Base-by-base conservation (phyloP, 2,329 filamentous ascomycete genomes). In the Dactylellina parvicollis region DNA sequence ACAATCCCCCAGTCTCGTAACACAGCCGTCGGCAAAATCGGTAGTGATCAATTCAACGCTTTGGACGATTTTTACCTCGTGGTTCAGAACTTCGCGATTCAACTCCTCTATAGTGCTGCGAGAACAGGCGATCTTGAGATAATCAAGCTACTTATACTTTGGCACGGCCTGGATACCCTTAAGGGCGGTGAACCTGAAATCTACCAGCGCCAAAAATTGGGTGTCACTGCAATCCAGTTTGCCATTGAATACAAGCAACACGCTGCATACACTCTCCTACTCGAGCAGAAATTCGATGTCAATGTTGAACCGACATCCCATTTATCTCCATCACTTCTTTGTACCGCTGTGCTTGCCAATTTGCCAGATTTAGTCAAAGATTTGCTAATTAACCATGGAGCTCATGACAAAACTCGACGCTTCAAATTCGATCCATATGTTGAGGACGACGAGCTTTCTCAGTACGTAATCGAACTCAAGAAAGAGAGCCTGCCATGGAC, bases 321-420 rank as follows among this genome's bases (percentile, higher is more conserved):
- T n/a, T 20, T 60, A 16, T 60, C 55, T 24, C 38, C 38, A 4
- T 60, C 55, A 14, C 36, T 60, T 8, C 14, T 60, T 3, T 60
- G 55, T 38, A 47, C 55, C 2, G 55, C 55, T 26, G 28, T 60
- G 2, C 28, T 60, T n/a, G 16, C 22, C 1, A 10, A 60, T 18
- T 12, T 14, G 1, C 38, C 38, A 12, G 28, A 22, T 9, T n/a
- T 47, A 4, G 40, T 60, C 2, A 1, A 1, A 1, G 8, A 44
- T n/a, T 20, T 55, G 12, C 4, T 57, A 3, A n/a, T 24, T 28
- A 7, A n/a, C 3, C 24, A 30, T 5, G 22, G 20, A 7, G 36
- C 54, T 26, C 18, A 12, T 7, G 30, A 40, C 34, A 9, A 14
- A 14, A n/a, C n/a, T n/a, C n/a, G n/a, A n/a, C n/a, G n/a, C n/a